Conservation (phyloP, 1,139 yeast species). For the Eremothecium gossypii region DNA sequence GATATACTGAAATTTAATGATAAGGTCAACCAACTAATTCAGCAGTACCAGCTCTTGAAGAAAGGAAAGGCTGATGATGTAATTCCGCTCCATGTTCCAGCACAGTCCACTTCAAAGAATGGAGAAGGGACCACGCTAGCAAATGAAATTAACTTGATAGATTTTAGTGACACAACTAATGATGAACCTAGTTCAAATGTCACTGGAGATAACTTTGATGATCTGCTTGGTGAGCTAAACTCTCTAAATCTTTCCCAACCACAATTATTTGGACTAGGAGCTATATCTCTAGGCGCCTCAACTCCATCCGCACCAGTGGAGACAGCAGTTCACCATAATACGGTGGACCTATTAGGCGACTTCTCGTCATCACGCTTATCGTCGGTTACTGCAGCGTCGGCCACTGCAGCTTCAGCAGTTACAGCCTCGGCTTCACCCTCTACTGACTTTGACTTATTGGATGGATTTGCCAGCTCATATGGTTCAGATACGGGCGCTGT, state of each 20-base stretch:
- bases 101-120: conserved; percentile 15
- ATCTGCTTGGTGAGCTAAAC: conserved; percentile 62
- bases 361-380: conserved; percentile 11
- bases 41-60: conserved; percentile 58
- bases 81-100: conserved; percentile 40
- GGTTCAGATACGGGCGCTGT: conserved; percentile 1
- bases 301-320: conserved; percentile 32
- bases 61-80: conserved; percentile 59
- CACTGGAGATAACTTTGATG: conserved; percentile 35
- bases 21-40: conserved; percentile 58
- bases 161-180: conserved; percentile 61
- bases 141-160: conserved; percentile 56
- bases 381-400: not conserved
- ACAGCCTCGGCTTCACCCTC: not conserved
- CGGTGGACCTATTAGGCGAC: conserved; percentile 11
- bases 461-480: conserved; percentile 4
- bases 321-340: conserved; percentile 4
- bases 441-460: not conserved
- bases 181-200: conserved; percentile 13
- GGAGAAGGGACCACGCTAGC: conserved; percentile 34
- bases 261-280: conserved; percentile 34
- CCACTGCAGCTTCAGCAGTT: conserved; percentile 9
- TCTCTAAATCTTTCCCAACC: conserved; percentile 40
- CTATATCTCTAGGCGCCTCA: conserved; percentile 29
- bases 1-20: conserved; percentile 67